Base-by-base conservation (phyloP, 768 basidiomycete genomes). In the Paxillus ammoniavirescens region DNA sequence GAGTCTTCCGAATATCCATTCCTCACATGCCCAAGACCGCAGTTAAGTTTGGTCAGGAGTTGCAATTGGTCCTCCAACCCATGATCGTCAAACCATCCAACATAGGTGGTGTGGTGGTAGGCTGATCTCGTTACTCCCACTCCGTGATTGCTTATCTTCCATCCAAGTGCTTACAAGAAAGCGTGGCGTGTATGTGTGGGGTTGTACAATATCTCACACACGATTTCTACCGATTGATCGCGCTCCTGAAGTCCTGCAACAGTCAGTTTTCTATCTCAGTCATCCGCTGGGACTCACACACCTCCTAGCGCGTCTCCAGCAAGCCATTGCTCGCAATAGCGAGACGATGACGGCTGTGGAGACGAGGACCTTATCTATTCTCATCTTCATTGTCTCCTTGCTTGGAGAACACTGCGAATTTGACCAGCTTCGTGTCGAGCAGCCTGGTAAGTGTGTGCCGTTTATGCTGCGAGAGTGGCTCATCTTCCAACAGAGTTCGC, bases 21-120 rank as follows among this genome's bases (percentile, higher is more conserved):
- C 91, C 92, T 2, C 80, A 86, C 57, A 89, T 96, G 87, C 93
- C 94, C 0, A 91, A 89, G 72, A 93, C 92, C 0, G 88, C 92
- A 0, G 79, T 82, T 12, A 93, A 89, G 60, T 98, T 98, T 65
- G 93, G 90, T 0, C 81, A 85, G 37, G 91, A 95, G 49, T 76
- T 99, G 15, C 93, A 96, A 60, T 67, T 76, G 5, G 79, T 84
- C 7, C 75, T 98, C 10, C 84, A 96, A 58, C 90, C 91, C 0
- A 94, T 98, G 94, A 87, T 99, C 40, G 78, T 91, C 61, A 93
- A 91, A 62, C 93, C 93, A 4, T 82, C 86, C 0, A 77, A 79
- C 37, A 72, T 79, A 2, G 86, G 86, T 12, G 84, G 87, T 23
- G 73, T 89, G 8, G 75, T 81, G 70, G 89, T 91, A 55, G 30